phyloP scores from a whole-genome alignment of 306 rosid species.

The Boehmeria nivea region DNA sequence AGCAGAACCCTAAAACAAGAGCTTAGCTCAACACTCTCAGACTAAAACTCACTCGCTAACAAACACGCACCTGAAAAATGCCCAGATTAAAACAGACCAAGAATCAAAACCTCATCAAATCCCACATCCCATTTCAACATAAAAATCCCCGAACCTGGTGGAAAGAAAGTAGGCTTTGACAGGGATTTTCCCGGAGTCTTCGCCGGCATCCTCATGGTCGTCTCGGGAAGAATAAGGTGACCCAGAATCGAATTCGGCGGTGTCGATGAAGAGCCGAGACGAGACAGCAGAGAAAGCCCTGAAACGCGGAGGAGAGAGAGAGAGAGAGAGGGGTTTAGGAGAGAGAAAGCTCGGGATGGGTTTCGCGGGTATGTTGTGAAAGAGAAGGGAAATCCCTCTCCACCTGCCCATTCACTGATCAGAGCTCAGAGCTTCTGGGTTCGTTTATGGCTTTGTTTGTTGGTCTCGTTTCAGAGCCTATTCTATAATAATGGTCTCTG shows the following conservation, averaged over 20 bases:
- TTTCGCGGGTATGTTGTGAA: conserved; percentile 17
- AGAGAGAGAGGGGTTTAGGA: conserved; percentile 28
- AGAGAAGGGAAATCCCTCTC: conserved; percentile 56
- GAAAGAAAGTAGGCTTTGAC: conserved; percentile 83
- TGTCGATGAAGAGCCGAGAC: conserved; percentile 22
- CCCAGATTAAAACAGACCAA: conserved; percentile 5
- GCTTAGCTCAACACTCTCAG: no score
- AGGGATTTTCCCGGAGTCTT: conserved; percentile 51
- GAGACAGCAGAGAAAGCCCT: conserved; percentile 56
- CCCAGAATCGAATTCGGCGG: conserved; percentile 36
- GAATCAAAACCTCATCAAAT: no score
- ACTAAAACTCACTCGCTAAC: no score
- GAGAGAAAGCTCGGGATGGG: background rate
- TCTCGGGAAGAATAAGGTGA: conserved; percentile 12
- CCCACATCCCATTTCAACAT: no score
- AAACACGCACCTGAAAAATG: background rate
- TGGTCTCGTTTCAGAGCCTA: no score
- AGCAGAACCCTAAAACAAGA: no score
- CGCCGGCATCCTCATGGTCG: conserved; percentile 23
- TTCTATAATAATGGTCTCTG: no score
- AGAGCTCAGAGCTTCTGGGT: no score
- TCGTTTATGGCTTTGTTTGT: no score
- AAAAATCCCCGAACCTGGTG: conserved; percentile 87
- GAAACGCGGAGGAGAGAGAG: conserved; percentile 14
- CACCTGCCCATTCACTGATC: conserved; percentile 76